phyloP scores from a whole-genome alignment of 2,329 filamentous ascomycete genomes.

The Escovopsis sp. region DNA sequence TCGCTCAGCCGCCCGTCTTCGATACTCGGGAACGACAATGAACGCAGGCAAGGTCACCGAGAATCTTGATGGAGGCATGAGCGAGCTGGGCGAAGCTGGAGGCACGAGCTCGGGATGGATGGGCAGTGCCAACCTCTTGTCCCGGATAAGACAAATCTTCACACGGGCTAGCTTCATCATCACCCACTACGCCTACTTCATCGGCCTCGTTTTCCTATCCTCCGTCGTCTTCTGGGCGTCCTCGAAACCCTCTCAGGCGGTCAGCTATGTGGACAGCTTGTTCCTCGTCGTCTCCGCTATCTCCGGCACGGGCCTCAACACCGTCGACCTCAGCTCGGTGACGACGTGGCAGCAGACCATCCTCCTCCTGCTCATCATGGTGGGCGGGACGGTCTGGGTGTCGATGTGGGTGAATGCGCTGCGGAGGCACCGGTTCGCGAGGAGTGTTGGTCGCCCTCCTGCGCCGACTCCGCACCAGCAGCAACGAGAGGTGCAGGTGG shows the following conservation, averaged over 20 bases:
- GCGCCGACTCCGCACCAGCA: too few species aligned
- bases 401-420: conserved; percentile 48
- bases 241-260: conserved; percentile 33
- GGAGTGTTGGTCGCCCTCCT: too few species aligned
- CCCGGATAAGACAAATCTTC: conserved; percentile 5
- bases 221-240: conserved; percentile 48
- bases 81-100: too few species aligned
- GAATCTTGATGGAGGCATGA: too few species aligned
- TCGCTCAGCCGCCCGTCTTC: too few species aligned
- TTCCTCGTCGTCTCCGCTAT: conserved; percentile 54
- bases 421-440: conserved; percentile 40
- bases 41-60: too few species aligned
- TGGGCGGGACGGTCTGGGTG: conserved; percentile 54
- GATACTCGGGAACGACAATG: too few species aligned
- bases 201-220: conserved; percentile 36
- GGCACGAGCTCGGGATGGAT: too few species aligned
- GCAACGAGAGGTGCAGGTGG: too few species aligned
- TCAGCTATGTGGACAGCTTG: conserved; percentile 49
- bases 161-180: conserved; percentile 46
- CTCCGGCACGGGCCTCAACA: conserved; percentile 54
- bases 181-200: conserved; percentile 54
- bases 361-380: conserved; percentile 48
- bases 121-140: too few species aligned
- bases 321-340: conserved; percentile 46
- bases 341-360: conserved; percentile 55